Base-by-base conservation (phyloP, 23 red algal genomes). In the Gracilaria caudata region DNA sequence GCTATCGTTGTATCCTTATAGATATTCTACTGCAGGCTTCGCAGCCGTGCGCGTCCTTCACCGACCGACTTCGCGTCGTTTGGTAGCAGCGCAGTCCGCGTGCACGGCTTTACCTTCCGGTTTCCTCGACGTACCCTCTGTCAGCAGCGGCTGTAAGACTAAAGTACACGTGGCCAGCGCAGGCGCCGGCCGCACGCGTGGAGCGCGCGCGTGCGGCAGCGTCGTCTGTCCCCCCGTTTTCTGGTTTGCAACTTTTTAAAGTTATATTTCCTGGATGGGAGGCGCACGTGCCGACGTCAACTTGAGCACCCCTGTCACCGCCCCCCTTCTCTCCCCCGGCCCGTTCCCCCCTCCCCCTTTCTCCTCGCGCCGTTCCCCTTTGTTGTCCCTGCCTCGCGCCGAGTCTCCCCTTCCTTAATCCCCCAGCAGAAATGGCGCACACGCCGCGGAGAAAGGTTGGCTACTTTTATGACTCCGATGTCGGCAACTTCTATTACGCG, bases 401-500 rank as follows among this genome's bases (percentile, higher is more conserved):
- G 7, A 20, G 2, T 36, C n/a, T 2, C 74, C 74, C 16, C 45
- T 17, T 37, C 29, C 45, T 56, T 55, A 2, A 1, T 23, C 74
- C 44, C 74, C 41, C 40, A 37, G 17, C 8, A 26, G 39, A 37
- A 11, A 59, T 87, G 83, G 16, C 83, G 12, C 59, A 60, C 32
- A 75, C 83, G 9, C 65, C 83, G 19, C 65, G 83, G n/a, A 53
- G 56, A 49, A 74, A 77, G 33, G 95, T 97, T 79, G 77, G 89
- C 41, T 97, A 93, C 64, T 97, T 84, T 46, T 97, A 94, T 49
- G 95, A 97, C 84, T 25, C 73, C 28, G 90, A 92, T 51, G 94
- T 96, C 25, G 96, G 96, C 70, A 98, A 98, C 84, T 98, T 86
- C 46, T 98, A 98, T 79, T 98, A 98, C 61, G 94, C 93, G 47